These are phyloP conservation scores for Plasmodium knowlesi DNA, from an alignment of 169 alveolate genomes.

Conservation along the genomic window DNA sequence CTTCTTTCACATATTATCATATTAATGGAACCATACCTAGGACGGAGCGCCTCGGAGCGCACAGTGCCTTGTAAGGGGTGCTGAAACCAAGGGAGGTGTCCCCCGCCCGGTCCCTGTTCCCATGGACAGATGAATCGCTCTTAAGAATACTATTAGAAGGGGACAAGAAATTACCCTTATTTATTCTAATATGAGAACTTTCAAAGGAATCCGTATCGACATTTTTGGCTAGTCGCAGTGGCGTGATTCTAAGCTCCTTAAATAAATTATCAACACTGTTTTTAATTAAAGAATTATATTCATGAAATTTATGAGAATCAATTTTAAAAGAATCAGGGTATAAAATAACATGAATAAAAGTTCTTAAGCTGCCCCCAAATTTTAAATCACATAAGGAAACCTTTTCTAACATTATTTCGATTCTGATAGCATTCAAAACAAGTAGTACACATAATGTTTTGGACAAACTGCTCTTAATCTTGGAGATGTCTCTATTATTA, in stretches of 20 bases:
- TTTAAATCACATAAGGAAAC: conserved; percentile 40
- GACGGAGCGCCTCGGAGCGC: conserved; percentile 1
- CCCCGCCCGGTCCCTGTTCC: background rate
- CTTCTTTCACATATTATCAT: background rate
- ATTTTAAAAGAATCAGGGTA: conserved; percentile 71
- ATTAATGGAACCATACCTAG: background rate
- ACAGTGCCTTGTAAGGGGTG: conserved; percentile 60
- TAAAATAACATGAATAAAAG: conserved; percentile 66
- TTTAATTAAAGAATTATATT: conserved; percentile 60
- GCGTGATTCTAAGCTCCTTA: conserved; percentile 57
- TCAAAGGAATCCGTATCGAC: conserved; percentile 31
- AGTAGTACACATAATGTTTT: conserved; percentile 52
- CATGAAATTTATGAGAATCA: conserved; percentile 66
- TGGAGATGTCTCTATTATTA: conserved; percentile 56
- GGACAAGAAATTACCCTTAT: conserved; percentile 2
- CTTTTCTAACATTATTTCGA: conserved; percentile 62
- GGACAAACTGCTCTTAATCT: conserved; percentile 46
- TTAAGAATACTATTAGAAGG: background rate
- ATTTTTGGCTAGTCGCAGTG: conserved; percentile 44
- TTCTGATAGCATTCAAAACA: conserved; percentile 60
- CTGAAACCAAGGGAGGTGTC: conserved; percentile 9
- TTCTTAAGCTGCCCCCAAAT: conserved; percentile 69
- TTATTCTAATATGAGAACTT: conserved; percentile 2
- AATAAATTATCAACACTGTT: conserved; percentile 53
- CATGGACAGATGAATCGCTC: background rate